Percentiles rank a stretch among this genome's conserved stretches.
These are phyloP conservation scores for Purshia tridentata DNA, from an alignment of 306 rosid species.

Conservation along the genomic window DNA sequence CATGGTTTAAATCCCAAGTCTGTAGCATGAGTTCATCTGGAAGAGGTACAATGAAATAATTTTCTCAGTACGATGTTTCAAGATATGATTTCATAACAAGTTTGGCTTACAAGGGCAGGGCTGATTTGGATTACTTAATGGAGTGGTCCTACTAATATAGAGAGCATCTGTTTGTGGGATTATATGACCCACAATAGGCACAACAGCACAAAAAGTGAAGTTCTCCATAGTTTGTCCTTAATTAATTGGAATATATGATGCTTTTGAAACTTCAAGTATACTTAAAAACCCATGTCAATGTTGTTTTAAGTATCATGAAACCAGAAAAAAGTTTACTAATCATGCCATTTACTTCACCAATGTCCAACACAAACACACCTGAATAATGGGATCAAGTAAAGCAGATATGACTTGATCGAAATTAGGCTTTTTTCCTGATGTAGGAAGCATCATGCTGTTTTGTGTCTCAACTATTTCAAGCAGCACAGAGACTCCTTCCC, in stretches of 20 bases:
- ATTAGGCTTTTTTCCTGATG: constrained; percentile 70
- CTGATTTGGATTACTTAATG: background rate
- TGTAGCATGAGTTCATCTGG: background rate
- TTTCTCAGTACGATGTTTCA: background rate
- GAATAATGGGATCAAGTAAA: constrained; percentile 86
- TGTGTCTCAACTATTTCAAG: constrained; percentile 86
- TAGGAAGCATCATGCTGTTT: constrained; percentile 82
- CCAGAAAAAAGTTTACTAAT: background rate
- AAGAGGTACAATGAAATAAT: background rate
- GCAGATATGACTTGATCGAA: constrained; percentile 92
- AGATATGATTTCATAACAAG: background rate
- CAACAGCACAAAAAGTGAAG: constrained; percentile 1
- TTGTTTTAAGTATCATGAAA: background rate
- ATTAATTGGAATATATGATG: constrained; percentile 7
- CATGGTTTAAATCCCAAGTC: constrained; percentile 19
- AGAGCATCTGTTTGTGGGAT: background rate
- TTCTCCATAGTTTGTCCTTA: constrained; percentile 14
- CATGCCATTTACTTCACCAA: background rate
- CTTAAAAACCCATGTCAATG: background rate
- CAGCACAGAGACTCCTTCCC: constrained; percentile 90
- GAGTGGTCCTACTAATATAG: background rate
- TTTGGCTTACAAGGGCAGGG: background rate
- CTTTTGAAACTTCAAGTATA: constrained; percentile 5
- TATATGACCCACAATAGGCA: background rate
- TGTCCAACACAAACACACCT: constrained; percentile 41